phyloP scores from a whole-genome alignment of 83 land plant genomes.

The Larix sibirica region DNA sequence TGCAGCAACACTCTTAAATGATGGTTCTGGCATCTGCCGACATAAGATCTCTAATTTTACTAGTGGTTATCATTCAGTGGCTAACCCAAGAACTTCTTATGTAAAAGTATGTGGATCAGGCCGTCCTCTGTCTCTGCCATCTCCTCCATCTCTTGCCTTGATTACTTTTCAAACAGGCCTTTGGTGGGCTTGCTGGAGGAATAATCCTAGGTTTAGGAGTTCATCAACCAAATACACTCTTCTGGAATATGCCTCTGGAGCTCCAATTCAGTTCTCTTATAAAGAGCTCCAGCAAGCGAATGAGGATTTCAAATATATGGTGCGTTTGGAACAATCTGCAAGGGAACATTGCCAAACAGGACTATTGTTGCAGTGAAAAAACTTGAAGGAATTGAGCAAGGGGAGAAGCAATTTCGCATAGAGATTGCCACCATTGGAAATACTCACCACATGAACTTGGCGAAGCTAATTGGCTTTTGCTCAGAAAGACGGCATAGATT shows the following conservation, averaged over 20 bases:
- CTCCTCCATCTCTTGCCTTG: conserved; percentile 22
- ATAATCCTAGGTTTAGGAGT: conserved; percentile 35
- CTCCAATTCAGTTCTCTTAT: conserved; percentile 70
- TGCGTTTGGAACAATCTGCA: conserved; percentile 90
- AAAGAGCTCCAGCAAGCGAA: conserved; percentile 64
- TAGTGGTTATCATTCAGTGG: conserved; percentile 47
- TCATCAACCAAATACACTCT: conserved; percentile 59
- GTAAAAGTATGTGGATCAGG: conserved; percentile 55
- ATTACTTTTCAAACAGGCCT: conserved; percentile 30
- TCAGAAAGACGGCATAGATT: conserved; percentile 73
- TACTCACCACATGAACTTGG: conserved; percentile 82
- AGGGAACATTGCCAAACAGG: conserved; percentile 56
- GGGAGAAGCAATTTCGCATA: conserved; percentile 80
- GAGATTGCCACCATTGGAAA: conserved; percentile 82
- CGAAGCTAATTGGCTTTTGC: conserved; percentile 80
- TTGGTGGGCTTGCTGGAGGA: conserved; percentile 56
- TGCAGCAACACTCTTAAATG: conserved; percentile 46
- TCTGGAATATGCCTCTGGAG: conserved; percentile 76
- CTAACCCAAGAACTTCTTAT: conserved; percentile 46
- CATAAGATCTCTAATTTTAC: conserved; percentile 34
- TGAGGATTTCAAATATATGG: conserved; percentile 66
- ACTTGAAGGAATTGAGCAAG: conserved; percentile 73
- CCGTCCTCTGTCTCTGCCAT: conserved; percentile 13
- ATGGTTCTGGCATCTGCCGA: conserved; percentile 59
- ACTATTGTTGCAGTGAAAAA: conserved; percentile 73